Base-by-base conservation (phyloP, 2,329 filamentous ascomycete species). In the Epichloe uncinata region DNA sequence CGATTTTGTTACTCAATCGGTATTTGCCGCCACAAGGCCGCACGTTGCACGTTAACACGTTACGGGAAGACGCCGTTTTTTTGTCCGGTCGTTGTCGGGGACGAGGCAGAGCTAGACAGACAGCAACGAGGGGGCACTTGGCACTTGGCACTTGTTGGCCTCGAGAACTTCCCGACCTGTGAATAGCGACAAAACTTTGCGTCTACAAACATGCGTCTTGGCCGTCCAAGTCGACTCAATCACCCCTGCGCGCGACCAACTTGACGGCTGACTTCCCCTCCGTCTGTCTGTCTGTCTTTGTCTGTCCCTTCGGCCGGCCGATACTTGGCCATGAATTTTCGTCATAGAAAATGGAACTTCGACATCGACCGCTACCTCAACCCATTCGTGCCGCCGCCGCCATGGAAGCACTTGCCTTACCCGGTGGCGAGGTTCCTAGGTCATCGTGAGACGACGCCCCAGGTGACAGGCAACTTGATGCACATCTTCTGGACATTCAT, bases 281-380 rank as follows among this genome's bases (percentile, higher is more conserved):
- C 20, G 26, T 30, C 18, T n/a, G 8, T 20, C 13, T 13, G 11
- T 26, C 30, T 16, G 16, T 16, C 16, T 16, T 33, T n/a, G 8
- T 20, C 13, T 13, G 11, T 26, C 30, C 40, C 26, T 41, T 34
- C 26, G 26, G 18, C 30, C 37, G 18, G 30, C 42, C 26, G 16
- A n/a, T 35, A n/a, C 41, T 16, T 42, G 47, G 45, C 26, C 50
- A 46, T 45, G 43, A 35, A 40, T 15, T 57, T 59, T 52, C 49
- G 56, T 42, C 48, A 54, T 15, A 50, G 53, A 34, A 54, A 54
- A 35, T 75, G 72, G 68, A 73, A 82, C 60, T 80, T 94, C 66
- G 79, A 93, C 66, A 77, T 95, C 55, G 89, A 95, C 71, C 68
- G 67, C n/a, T 79, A 83, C 61, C 63, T 94, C 47, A 88, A 91